Percentiles rank a stretch among this genome's conserved stretches.
Conservation (phyloP, 371 early-diverging fungal species). For the Mucor velutinosus region DNA sequence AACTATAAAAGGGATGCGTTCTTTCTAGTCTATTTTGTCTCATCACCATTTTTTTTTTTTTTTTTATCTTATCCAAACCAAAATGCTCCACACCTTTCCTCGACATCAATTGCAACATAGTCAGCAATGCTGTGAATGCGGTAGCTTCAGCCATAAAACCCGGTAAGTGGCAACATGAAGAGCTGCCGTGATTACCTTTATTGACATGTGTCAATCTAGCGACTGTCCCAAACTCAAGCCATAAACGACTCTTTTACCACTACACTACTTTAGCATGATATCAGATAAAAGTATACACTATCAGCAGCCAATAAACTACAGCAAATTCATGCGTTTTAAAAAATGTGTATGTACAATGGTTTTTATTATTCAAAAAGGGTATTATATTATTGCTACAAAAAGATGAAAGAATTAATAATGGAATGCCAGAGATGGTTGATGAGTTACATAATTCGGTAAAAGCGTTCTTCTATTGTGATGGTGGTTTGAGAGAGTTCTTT, state of each 20-base stretch:
- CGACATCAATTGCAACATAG: not conserved
- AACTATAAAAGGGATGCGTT: not conserved
- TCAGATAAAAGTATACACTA: not conserved
- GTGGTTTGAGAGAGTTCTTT: conserved; percentile 7
- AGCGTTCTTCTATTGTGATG: conserved; percentile 6
- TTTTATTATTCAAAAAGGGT: conserved; percentile 3
- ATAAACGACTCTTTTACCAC: not conserved
- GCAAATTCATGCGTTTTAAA: not conserved
- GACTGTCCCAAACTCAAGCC: conserved; percentile 5
- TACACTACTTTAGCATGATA: not conserved
- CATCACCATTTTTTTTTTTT: not conserved
- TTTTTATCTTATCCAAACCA: not conserved
- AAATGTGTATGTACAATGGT: not conserved
- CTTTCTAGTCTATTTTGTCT: not conserved
- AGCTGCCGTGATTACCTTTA: no score
- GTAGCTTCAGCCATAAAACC: conserved; percentile 9
- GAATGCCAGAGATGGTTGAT: not conserved
- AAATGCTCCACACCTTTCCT: not conserved
- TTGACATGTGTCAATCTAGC: not conserved
- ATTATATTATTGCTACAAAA: not conserved
- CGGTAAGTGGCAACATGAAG: not conserved
- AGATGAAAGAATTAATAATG: conserved; percentile 4
- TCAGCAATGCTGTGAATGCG: conserved; percentile 1
- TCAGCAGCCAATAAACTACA: not conserved
- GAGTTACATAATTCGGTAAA: conserved; percentile 14